Evolutionary conservation across 169 alveolate species (phyloP).

Genomic region (Cryptosporidium parvum): DNA sequence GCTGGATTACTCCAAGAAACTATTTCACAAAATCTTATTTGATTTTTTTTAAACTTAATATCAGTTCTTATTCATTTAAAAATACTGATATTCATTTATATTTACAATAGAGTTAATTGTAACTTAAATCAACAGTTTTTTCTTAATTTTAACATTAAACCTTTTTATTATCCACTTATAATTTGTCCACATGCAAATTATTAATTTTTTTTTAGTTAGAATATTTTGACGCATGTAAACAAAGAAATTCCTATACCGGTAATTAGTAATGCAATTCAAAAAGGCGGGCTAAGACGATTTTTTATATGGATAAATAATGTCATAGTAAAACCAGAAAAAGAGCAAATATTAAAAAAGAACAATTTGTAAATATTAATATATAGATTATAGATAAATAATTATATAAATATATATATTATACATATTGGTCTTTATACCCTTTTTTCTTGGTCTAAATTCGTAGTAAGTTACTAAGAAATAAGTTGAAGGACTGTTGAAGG

Average conservation of each 20-base stretch:
- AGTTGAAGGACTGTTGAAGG: neutral
- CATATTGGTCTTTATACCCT: too few relatives aligned
- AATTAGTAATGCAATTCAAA: slow-evolving; percentile 5
- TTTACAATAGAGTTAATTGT: neutral
- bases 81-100: neutral
- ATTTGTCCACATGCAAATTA: slow-evolving; percentile 18
- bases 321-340: slow-evolving; percentile 39
- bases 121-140: neutral
- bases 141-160: neutral
- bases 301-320: slow-evolving; percentile 37
- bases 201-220: neutral
- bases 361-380: neutral
- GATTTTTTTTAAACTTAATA: neutral
- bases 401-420: neutral
- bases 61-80: neutral
- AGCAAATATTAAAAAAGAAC: neutral
- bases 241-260: neutral
- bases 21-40: slow-evolving; percentile 71
- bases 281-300: slow-evolving; percentile 68
- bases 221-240: neutral
- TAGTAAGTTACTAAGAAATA: neutral
- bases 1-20: slow-evolving; percentile 79
- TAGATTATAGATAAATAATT: neutral
- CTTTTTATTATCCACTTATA: neutral
- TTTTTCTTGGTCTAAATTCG: neutral